Conservation (phyloP, 768 basidiomycete genomes). For the Termitomyces sp. region DNA sequence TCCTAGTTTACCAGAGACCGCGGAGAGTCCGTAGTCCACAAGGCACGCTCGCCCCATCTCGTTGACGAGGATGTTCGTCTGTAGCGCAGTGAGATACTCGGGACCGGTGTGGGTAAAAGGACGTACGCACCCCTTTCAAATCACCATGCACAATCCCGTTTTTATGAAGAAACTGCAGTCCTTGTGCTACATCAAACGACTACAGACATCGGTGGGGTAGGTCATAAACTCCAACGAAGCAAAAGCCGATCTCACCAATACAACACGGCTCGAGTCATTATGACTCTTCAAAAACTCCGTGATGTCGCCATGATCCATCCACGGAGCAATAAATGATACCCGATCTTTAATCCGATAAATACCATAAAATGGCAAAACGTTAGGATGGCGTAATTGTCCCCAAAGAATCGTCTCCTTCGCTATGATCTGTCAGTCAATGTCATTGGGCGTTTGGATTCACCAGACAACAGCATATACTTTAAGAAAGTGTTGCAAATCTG, state of each 20-base stretch:
- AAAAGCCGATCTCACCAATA: neutral
- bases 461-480: neutral
- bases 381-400: slow-evolving; percentile 6
- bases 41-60: neutral
- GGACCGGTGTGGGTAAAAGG: neutral
- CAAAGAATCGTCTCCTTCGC: slow-evolving; percentile 7
- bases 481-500: neutral
- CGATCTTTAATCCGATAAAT: neutral
- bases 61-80: slow-evolving; percentile 7
- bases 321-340: slow-evolving; percentile 1
- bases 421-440: neutral
- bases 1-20: slow-evolving; percentile 1
- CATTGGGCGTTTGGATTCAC: neutral
- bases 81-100: neutral
- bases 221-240: neutral
- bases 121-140: slow-evolving; percentile 4
- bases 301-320: slow-evolving; percentile 2
- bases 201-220: neutral
- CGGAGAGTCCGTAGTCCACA: neutral
- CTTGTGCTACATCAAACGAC: slow-evolving; percentile 5
- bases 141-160: slow-evolving; percentile 7
- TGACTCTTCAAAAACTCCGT: neutral
- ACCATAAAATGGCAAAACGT: slow-evolving; percentile 7
- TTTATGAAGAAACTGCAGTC: slow-evolving; percentile 1
- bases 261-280: neutral